Conservation (phyloP, 805 yeast species). For the Yarrowia keelungensis region DNA sequence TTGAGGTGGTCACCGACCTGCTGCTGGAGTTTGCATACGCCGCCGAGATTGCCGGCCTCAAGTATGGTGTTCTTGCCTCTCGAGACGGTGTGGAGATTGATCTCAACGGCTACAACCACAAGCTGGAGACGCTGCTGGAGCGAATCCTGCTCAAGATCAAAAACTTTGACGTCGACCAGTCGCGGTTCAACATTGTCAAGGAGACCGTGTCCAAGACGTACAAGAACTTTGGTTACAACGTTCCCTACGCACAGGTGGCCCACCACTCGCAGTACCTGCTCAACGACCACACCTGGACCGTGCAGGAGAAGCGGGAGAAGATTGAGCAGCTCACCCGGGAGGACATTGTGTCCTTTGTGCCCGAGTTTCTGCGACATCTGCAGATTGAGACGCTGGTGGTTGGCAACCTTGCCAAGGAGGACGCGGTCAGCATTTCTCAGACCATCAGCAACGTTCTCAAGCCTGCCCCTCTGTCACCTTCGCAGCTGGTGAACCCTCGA, state of each 20-base stretch:
- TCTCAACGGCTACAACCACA: constrained; percentile 84
- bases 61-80: constrained; percentile 62
- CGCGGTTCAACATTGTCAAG: constrained; percentile 70
- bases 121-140: constrained; percentile 66
- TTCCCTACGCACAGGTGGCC: constrained; percentile 81
- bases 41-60: constrained; percentile 82
- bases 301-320: constrained; percentile 64
- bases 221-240: constrained; percentile 71
- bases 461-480: constrained; percentile 53
- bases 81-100: constrained; percentile 75
- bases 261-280: constrained; percentile 65
- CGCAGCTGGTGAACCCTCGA: constrained; percentile 56
- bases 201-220: constrained; percentile 67
- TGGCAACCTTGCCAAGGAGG: constrained; percentile 70
- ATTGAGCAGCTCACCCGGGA: constrained; percentile 56
- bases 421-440: constrained; percentile 60
- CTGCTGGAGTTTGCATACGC: constrained; percentile 79
- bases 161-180: constrained; percentile 58
- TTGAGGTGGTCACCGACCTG: constrained; percentile 76
- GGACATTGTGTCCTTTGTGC: constrained; percentile 60
- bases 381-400: constrained; percentile 74
- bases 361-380: constrained; percentile 62
- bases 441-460: constrained; percentile 53
- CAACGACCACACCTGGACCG: constrained; percentile 74
- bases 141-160: constrained; percentile 64